phyloP scores from a whole-genome alignment of 306 rosid genomes.

The Begonia fuchsioides region DNA sequence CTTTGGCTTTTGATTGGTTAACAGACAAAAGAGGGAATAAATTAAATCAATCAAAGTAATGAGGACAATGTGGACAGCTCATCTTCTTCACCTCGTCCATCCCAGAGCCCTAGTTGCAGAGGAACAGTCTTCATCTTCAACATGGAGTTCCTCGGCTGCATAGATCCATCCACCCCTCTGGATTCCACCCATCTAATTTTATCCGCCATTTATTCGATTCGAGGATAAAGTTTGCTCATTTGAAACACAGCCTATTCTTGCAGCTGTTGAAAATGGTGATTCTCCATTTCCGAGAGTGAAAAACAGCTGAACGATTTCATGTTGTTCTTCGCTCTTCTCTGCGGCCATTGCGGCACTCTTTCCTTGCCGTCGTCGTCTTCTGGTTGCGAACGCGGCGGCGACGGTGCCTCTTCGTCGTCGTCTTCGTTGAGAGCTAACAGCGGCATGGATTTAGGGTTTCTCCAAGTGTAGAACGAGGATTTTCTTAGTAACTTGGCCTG shows the following conservation, averaged over 20 bases:
- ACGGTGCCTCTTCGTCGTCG: background rate
- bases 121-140: too few relatives aligned
- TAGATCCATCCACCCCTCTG: too few relatives aligned
- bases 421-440: slow-evolving; percentile 53
- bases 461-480: slow-evolving; percentile 47
- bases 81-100: too few relatives aligned
- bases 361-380: slow-evolving; percentile 6
- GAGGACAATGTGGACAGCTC: too few relatives aligned
- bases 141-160: too few relatives aligned
- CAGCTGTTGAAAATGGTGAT: slow-evolving; percentile 15
- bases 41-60: too few relatives aligned
- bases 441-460: slow-evolving; percentile 84
- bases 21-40: too few relatives aligned
- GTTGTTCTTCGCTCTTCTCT: slow-evolving; percentile 29
- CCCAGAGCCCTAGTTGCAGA: too few relatives aligned
- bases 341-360: slow-evolving; percentile 10
- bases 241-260: background rate
- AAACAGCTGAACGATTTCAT: slow-evolving; percentile 51
- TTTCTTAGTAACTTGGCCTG: slow-evolving; percentile 53
- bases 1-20: too few relatives aligned
- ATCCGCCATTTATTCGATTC: too few relatives aligned
- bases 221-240: too few relatives aligned
- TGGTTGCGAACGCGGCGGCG: background rate
- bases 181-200: too few relatives aligned
- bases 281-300: slow-evolving; percentile 75